A percentile compares a stretch with the other conserved stretches of the same genome.
These are phyloP conservation scores for Suillus luteus DNA, from an alignment of 768 basidiomycete species.

Conservation along the genomic window DNA sequence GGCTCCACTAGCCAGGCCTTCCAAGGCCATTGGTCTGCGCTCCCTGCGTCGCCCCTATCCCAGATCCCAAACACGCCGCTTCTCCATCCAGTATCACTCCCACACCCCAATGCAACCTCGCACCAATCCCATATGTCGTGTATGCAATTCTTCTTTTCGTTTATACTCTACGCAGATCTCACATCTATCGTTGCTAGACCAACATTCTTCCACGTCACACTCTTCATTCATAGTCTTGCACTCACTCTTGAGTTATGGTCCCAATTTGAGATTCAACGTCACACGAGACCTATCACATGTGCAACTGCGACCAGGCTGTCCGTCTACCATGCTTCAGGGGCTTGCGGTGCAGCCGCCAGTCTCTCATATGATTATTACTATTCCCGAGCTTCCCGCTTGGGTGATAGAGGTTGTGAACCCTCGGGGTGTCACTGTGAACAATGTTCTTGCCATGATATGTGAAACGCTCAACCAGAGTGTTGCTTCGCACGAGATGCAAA, in stretches of 20 bases:
- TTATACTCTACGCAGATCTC: neutral
- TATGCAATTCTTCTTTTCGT: conserved; percentile 16
- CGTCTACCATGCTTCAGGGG: conserved; percentile 20
- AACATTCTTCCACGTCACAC: neutral
- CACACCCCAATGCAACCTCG: conserved; percentile 34
- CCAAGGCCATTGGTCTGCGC: conserved; percentile 14
- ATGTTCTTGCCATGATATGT: conserved; percentile 32
- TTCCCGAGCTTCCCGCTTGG: conserved; percentile 30
- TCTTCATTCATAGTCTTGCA: conserved; percentile 25
- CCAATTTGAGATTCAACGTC: conserved; percentile 29
- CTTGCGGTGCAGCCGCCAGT: conserved; percentile 27
- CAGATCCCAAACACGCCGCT: conserved; percentile 28
- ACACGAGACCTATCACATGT: conserved; percentile 28
- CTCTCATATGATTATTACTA: conserved; percentile 20
- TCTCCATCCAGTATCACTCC: conserved; percentile 30
- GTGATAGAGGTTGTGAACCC: conserved; percentile 32
- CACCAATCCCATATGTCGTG: conserved; percentile 23
- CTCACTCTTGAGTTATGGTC: conserved; percentile 24
- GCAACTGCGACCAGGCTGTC: conserved; percentile 23
- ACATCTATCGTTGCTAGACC: conserved; percentile 19
- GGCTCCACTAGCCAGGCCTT: conserved; percentile 6
- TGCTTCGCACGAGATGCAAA: conserved; percentile 24
- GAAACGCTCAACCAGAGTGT: conserved; percentile 29
- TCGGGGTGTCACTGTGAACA: conserved; percentile 28
- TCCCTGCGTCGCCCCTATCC: conserved; percentile 20